Evolutionary conservation across 2,329 filamentous ascomycete genomes (phyloP).

Genomic region (Scedosporium aurantiacum): DNA sequence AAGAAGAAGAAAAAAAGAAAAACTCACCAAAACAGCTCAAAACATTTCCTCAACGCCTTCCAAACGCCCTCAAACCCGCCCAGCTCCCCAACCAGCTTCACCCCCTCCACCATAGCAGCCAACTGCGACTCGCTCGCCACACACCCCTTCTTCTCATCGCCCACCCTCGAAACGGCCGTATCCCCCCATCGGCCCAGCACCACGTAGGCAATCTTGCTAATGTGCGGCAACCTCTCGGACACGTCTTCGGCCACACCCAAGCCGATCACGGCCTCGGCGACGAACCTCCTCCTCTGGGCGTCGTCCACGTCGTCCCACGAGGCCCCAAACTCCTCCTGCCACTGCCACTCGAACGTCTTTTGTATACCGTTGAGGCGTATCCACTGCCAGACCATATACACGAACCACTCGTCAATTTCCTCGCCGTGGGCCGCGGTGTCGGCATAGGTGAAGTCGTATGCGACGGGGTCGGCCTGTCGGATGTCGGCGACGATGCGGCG

Average conservation of each 20-base stretch:
- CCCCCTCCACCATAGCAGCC: conserved; percentile 45
- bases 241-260: conserved; percentile 30
- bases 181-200: conserved; percentile 60
- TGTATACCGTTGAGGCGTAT: conserved; percentile 66
- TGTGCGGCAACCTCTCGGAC: conserved; percentile 36
- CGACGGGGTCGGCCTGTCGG: conserved; percentile 54
- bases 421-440: conserved; percentile 67
- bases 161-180: conserved; percentile 42
- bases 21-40: conserved; percentile 42
- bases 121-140: conserved; percentile 46
- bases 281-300: conserved; percentile 44
- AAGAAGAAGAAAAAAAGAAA: conserved; percentile 14
- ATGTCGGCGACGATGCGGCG: conserved; percentile 64
- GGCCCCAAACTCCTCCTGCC: conserved; percentile 40
- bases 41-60: conserved; percentile 35
- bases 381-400: conserved; percentile 79
- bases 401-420: conserved; percentile 96
- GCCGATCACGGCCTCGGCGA: conserved; percentile 38
- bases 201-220: conserved; percentile 49
- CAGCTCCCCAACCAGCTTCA: conserved; percentile 37
- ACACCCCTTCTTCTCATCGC: conserved; percentile 31
- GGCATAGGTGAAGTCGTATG: conserved; percentile 78
- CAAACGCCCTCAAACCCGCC: conserved; percentile 41
- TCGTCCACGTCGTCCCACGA: conserved; percentile 58
- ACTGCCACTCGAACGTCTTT: conserved; percentile 66